Percentiles rank a stretch among this genome's conserved stretches.
phyloP scores from a whole-genome alignment of 1,284 basidiomycete species.

The Ceraceosorus guamensis region DNA sequence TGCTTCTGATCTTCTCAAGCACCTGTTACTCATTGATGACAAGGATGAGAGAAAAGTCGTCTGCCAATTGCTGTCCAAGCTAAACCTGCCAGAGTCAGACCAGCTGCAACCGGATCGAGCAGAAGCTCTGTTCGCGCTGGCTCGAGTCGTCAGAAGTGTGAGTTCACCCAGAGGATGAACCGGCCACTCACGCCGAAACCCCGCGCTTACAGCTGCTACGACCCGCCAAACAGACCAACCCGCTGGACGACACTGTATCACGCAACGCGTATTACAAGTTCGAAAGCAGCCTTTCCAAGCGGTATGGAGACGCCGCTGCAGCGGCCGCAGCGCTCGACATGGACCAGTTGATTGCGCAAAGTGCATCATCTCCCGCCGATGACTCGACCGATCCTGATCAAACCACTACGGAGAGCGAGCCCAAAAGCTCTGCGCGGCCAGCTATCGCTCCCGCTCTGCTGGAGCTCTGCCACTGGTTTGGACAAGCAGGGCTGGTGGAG shows the following conservation, averaged over 20 bases:
- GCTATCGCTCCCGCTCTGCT: too few relatives aligned
- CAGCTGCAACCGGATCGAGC: constrained; percentile 54
- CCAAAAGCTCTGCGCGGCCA: too few relatives aligned
- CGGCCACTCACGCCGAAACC: not conserved
- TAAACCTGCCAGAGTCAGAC: constrained; percentile 65
- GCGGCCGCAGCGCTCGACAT: not conserved
- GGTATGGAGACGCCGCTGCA: constrained; percentile 14
- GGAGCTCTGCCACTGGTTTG: too few relatives aligned
- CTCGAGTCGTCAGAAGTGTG: constrained; percentile 15
- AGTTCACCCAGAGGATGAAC: not conserved
- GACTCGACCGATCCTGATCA: too few relatives aligned
- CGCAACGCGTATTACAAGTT: constrained; percentile 67
- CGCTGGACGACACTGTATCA: constrained; percentile 57
- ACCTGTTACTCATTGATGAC: constrained; percentile 54
- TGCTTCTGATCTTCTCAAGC: constrained; percentile 65
- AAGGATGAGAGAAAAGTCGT: constrained; percentile 70
- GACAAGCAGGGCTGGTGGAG: too few relatives aligned
- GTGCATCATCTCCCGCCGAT: too few relatives aligned
- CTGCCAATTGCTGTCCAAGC: constrained; percentile 69
- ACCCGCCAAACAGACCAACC: constrained; percentile 14
- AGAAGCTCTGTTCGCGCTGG: constrained; percentile 20
- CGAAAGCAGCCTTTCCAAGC: constrained; percentile 51
- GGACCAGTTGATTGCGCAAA: not conserved
- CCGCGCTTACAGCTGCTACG: not conserved
- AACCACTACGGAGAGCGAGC: too few relatives aligned